Conservation (phyloP, 495 filamentous ascomycete species). For the Chaetomium tenue region DNA sequence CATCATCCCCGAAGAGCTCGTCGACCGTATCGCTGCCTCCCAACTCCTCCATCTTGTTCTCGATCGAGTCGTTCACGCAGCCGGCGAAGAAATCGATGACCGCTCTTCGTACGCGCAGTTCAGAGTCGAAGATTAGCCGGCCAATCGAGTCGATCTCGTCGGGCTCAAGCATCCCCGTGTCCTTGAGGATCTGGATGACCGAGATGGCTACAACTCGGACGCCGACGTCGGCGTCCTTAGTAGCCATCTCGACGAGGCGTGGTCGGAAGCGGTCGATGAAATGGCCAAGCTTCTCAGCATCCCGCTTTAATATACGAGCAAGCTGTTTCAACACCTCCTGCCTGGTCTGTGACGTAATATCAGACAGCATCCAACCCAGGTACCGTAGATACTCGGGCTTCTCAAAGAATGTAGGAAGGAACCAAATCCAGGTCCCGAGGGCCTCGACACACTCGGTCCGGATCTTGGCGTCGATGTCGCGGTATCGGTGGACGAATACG, state of each 20-base stretch:
- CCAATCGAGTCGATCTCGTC: conserved; percentile 85
- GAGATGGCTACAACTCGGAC: conserved; percentile 78
- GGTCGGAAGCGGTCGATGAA: conserved; percentile 88
- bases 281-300: conserved; percentile 71
- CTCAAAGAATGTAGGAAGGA: conserved; percentile 80
- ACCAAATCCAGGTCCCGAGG: conserved; percentile 81
- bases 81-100: conserved; percentile 86
- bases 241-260: conserved; percentile 91
- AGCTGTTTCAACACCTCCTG: conserved; percentile 80
- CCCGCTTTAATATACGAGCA: conserved; percentile 70
- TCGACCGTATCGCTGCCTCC: conserved; percentile 56
- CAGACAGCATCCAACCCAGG: conserved; percentile 90
- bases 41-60: conserved; percentile 77
- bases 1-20: conserved; percentile 72
- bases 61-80: conserved; percentile 77
- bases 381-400: conserved; percentile 86
- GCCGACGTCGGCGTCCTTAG: conserved; percentile 69
- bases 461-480: conserved; percentile 86
- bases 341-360: conserved; percentile 64
- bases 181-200: conserved; percentile 75
- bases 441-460: conserved; percentile 80
- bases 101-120: conserved; percentile 77
- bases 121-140: conserved; percentile 80
- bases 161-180: conserved; percentile 83
- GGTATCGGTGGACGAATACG: conserved; percentile 91